These are phyloP conservation scores for Verticillium alfalfae DNA, from an alignment of 2,329 filamentous ascomycete genomes.

Conservation along the genomic window DNA sequence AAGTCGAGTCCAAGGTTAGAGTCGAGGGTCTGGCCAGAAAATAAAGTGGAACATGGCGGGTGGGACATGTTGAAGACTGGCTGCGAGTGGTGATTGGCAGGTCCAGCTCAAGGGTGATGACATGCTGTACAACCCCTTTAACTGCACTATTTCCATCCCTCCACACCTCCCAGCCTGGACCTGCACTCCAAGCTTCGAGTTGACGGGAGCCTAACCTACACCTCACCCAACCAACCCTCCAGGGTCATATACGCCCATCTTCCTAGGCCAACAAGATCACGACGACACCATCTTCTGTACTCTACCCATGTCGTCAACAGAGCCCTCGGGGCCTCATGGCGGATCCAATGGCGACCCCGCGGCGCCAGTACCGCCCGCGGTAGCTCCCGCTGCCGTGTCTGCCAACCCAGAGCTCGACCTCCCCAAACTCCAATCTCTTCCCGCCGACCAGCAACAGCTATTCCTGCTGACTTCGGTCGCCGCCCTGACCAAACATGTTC, in stretches of 20 bases:
- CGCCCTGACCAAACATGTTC: slow-evolving; percentile 74
- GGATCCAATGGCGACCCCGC: slow-evolving; percentile 22
- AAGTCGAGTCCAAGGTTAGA: neutral
- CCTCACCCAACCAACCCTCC: neutral
- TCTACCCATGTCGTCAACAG: slow-evolving; percentile 27
- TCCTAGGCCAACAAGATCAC: neutral
- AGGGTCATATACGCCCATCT: neutral
- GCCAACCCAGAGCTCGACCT: slow-evolving; percentile 78
- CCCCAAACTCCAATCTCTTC: slow-evolving; percentile 80
- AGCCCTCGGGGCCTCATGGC: slow-evolving; percentile 28
- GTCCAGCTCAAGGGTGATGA: neutral
- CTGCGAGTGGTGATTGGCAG: neutral
- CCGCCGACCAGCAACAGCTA: slow-evolving; percentile 91
- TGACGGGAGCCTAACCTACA: neutral
- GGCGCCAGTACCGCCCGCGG: slow-evolving; percentile 17
- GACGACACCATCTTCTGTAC: neutral
- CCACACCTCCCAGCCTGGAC: neutral
- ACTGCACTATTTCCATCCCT: neutral
- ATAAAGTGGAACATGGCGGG: neutral
- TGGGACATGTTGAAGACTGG: neutral
- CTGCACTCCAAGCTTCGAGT: neutral
- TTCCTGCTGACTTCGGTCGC: slow-evolving; percentile 88
- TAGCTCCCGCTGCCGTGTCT: slow-evolving; percentile 25
- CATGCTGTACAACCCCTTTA: neutral
- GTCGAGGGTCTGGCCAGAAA: neutral